Evolutionary conservation across 192 early-diverging fungal species (phyloP).

Genomic region (Gigaspora rosea): DNA sequence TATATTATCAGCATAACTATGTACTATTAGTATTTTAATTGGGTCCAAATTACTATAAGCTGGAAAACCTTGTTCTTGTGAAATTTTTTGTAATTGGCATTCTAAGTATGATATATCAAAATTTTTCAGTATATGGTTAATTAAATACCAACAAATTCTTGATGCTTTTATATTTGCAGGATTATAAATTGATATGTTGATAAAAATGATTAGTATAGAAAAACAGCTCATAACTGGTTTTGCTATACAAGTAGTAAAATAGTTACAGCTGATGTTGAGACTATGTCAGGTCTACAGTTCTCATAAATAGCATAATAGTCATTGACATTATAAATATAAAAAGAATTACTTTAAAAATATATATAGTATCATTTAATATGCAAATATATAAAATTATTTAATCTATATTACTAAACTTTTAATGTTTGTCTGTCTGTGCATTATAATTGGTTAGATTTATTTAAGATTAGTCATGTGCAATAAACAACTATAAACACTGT

Average conservation of each 20-base stretch:
- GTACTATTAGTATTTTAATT: background rate
- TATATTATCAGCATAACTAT: background rate
- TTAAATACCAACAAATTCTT: background rate
- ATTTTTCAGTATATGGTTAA: background rate
- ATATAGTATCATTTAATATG: background rate
- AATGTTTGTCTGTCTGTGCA: too few species aligned
- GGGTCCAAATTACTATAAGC: background rate
- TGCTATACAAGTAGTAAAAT: background rate
- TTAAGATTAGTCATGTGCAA: too few species aligned
- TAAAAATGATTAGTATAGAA: background rate
- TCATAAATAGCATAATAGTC: constrained; percentile 9
- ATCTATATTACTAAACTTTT: too few species aligned
- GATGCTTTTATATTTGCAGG: background rate
- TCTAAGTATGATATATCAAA: background rate
- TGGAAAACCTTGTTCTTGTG: background rate
- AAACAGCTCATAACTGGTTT: background rate
- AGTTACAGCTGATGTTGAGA: background rate
- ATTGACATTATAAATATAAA: constrained; percentile 2
- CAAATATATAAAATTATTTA: too few species aligned
- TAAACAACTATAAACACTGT: too few species aligned
- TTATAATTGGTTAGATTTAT: too few species aligned
- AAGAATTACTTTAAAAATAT: background rate
- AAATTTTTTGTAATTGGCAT: background rate
- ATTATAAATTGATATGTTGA: background rate
- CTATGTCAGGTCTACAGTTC: background rate